Evolutionary conservation across 2,329 filamentous ascomycete species (phyloP), one percentile per base, ranked within the genome.

Genomic region (Nemania diffusa): DNA sequence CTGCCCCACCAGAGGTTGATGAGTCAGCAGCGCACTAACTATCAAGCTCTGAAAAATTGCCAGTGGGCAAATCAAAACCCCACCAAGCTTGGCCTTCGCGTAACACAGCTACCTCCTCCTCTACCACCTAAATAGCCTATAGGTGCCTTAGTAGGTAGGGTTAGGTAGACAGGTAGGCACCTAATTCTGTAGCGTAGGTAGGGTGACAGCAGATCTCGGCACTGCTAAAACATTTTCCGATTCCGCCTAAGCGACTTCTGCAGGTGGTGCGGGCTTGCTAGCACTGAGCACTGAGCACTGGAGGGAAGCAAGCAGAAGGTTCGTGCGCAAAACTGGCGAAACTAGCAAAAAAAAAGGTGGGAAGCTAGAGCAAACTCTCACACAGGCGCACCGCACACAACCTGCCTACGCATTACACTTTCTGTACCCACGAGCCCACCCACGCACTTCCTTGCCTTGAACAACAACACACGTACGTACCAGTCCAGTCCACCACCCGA

Each of bases 1-100:
- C 11, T 57, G 22, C 55, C 55, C 62, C 60, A 55, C 50, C 13
- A 22, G 29, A 27, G 26, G 20, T 57, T 0, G 62, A 52, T 72
- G 70, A 72, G 68, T 72, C 68, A 72, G 63, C 70, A 57, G 68
- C 70, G 70, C 70, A 72, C 70, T 70, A 69, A 70, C 62, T 58
- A 61, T 61, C 65, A 66, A 69, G 63, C 65, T 57, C 46, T 71
- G 70, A 73, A 73, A 53, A 50, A 50, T 26, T 26, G 24, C 26
- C 65, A 50, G 7, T 42, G 24, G 63, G 37, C 69, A 56, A 64
- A 67, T 55, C 62, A 68, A 69, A 69, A 69, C 61, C 24, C 29
- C 24, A 8, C 29, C 5, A 13, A 56, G 48, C 48, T 48, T 32
- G 29, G 5, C 29, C 29, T 32, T 32, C 9, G 29, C 9, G 29